Evolutionary conservation across 106 monocot genomes (phyloP).

Genomic region (Amphibolis antarctica): DNA sequence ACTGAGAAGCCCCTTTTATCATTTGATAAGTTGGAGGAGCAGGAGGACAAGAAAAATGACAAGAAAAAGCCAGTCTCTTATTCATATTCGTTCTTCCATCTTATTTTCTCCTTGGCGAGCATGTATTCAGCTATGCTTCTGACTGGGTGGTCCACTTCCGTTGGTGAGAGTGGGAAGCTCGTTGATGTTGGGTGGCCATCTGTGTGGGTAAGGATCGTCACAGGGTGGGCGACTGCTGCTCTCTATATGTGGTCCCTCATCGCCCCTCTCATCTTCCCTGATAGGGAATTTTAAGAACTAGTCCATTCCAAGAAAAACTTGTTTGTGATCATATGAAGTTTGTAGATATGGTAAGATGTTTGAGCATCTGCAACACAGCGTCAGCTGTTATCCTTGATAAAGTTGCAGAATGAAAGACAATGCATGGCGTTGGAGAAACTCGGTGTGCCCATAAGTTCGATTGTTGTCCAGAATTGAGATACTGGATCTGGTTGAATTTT

Average conservation of each 20-base stretch:
- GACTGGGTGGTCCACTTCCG: slow-evolving; percentile 91
- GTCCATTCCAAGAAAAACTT: too few species aligned
- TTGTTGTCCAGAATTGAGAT: too few species aligned
- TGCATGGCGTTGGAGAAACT: too few species aligned
- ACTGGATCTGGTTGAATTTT: too few species aligned
- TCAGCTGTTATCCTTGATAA: too few species aligned
- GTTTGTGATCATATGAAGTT: too few species aligned
- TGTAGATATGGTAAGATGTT: too few species aligned
- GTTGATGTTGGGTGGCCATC: slow-evolving; percentile 99
- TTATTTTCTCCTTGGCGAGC: slow-evolving; percentile 97
- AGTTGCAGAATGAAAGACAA: too few species aligned
- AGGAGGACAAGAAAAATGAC: slow-evolving; percentile 53
- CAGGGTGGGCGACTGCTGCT: slow-evolving; percentile 77
- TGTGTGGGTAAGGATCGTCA: slow-evolving; percentile 89
- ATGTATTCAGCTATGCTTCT: slow-evolving; percentile 99
- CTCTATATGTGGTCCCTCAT: slow-evolving; percentile 92
- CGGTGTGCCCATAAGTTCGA: too few species aligned
- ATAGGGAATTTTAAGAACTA: slow-evolving; percentile 68
- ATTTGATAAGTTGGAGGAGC: slow-evolving; percentile 61
- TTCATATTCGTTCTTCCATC: slow-evolving; percentile 97
- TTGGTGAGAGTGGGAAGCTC: slow-evolving; percentile 88
- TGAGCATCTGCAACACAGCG: too few species aligned
- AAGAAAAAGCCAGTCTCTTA: slow-evolving; percentile 54
- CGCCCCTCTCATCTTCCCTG: slow-evolving; percentile 81
- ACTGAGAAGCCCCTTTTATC: slow-evolving; percentile 77